Conservation (phyloP, 495 filamentous ascomycete species). For the Cercophora sp. region DNA sequence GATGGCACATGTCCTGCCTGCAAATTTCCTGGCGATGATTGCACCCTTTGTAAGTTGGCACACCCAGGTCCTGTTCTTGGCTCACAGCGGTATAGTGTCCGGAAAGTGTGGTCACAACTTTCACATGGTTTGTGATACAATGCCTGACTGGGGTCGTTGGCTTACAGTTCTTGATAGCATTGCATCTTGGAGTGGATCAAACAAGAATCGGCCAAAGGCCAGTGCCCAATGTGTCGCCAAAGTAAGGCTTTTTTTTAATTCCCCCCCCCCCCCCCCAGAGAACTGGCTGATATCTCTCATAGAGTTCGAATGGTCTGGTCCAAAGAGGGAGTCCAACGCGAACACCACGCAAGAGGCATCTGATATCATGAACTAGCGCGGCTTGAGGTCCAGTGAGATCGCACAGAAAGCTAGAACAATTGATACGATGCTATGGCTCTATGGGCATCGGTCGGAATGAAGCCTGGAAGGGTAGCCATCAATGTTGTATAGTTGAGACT, state of each 20-base stretch:
- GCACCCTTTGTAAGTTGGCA: conserved; percentile 68
- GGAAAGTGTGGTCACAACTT: conserved; percentile 97
- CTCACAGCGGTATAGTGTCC: conserved; percentile 58
- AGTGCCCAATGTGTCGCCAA: conserved; percentile 97
- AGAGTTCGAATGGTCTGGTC: conserved; percentile 66
- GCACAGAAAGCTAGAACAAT: not conserved
- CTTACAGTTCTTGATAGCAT: conserved; percentile 53
- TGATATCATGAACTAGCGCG: not conserved
- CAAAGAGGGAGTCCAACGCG: conserved; percentile 19
- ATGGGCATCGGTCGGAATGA: too few species aligned
- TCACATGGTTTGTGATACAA: conserved; percentile 87
- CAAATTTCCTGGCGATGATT: conserved; percentile 97
- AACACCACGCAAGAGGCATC: conserved; percentile 14
- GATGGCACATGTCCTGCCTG: conserved; percentile 96
- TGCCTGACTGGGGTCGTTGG: not conserved
- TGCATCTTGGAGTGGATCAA: conserved; percentile 95
- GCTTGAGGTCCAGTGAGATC: too few species aligned
- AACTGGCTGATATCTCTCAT: too few species aligned
- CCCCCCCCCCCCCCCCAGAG: too few species aligned
- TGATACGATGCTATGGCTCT: not conserved
- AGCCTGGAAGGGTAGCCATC: too few species aligned
- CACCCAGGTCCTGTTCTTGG: not conserved
- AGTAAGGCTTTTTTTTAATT: too few species aligned
- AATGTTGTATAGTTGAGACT: too few species aligned
- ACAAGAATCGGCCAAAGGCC: conserved; percentile 85